phyloP scores from a whole-genome alignment of 306 rosid genomes.

The Malus sieversii region DNA sequence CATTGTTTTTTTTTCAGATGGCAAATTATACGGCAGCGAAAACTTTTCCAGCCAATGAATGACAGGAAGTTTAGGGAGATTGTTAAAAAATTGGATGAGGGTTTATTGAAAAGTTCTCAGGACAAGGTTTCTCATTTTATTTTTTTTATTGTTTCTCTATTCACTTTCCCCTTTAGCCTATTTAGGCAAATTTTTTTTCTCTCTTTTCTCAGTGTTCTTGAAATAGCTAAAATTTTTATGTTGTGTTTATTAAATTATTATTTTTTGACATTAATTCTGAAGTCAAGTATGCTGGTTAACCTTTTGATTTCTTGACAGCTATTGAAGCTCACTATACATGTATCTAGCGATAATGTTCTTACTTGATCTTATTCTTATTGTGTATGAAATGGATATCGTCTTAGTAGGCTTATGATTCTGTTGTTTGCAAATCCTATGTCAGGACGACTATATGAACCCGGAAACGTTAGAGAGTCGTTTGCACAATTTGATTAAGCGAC shows the following conservation, averaged over 20 bases:
- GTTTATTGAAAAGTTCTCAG: conserved; percentile 47
- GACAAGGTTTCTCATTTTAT: conserved; percentile 45
- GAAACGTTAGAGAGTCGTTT: conserved; percentile 71
- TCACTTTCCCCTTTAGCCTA: neutral
- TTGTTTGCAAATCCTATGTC: conserved; percentile 20
- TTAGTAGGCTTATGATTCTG: neutral
- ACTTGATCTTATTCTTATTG: neutral
- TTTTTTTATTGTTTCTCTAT: neutral
- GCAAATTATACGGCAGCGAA: conserved; percentile 39
- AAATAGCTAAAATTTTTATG: neutral
- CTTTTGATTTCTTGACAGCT: neutral
- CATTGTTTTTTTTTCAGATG: conserved; percentile 38
- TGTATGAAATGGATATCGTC: neutral
- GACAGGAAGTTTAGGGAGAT: conserved; percentile 57
- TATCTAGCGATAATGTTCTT: neutral
- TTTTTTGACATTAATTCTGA: neutral
- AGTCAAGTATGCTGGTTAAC: neutral
- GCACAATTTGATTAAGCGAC: conserved; percentile 32
- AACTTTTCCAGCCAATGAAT: conserved; percentile 17
- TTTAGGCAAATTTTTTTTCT: neutral
- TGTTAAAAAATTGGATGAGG: conserved; percentile 80
- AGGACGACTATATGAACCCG: conserved; percentile 90
- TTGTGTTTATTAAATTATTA: neutral
- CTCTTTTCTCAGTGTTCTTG: neutral
- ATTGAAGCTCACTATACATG: neutral